Evolutionary conservation across 768 basidiomycete genomes (phyloP).

Genomic region (Chalciporus piperatus): DNA sequence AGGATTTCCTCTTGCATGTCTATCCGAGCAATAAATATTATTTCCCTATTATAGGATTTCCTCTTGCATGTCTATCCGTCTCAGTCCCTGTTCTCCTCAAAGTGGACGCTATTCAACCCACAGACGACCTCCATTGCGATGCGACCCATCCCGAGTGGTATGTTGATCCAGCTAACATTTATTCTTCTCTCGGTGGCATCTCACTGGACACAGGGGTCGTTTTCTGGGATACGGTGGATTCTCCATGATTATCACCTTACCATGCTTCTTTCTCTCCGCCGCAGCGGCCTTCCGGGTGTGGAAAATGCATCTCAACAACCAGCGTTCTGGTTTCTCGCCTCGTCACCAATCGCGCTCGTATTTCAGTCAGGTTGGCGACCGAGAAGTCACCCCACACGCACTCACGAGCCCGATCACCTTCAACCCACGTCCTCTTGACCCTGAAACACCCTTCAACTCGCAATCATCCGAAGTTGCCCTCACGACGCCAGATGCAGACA

Average conservation of each 20-base stretch:
- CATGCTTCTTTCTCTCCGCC: slow-evolving; percentile 48
- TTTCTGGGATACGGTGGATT: slow-evolving; percentile 60
- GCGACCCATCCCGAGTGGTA: slow-evolving; percentile 58
- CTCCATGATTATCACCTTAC: slow-evolving; percentile 49
- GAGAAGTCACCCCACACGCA: slow-evolving; percentile 1
- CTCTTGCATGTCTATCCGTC: slow-evolving; percentile 41
- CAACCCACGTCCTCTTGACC: slow-evolving; percentile 12
- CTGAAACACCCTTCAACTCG: background rate
- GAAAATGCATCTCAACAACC: slow-evolving; percentile 22
- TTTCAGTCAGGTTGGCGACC: background rate
- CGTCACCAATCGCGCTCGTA: background rate
- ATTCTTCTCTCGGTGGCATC: slow-evolving; percentile 1
- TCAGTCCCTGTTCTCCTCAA: slow-evolving; percentile 44
- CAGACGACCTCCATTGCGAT: slow-evolving; percentile 59
- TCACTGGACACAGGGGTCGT: slow-evolving; percentile 46
- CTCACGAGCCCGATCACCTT: slow-evolving; percentile 16
- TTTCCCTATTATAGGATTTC: slow-evolving; percentile 46
- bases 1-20: slow-evolving; percentile 46
- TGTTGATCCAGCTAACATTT: slow-evolving; percentile 11
- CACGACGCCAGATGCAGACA: background rate
- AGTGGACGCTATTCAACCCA: slow-evolving; percentile 43
- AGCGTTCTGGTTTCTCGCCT: slow-evolving; percentile 1
- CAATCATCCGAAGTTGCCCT: background rate
- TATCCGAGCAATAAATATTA: slow-evolving; percentile 39
- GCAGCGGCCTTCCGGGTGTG: slow-evolving; percentile 14